phyloP scores from a whole-genome alignment of 306 rosid species.

The Cucurbita maxima region DNA sequence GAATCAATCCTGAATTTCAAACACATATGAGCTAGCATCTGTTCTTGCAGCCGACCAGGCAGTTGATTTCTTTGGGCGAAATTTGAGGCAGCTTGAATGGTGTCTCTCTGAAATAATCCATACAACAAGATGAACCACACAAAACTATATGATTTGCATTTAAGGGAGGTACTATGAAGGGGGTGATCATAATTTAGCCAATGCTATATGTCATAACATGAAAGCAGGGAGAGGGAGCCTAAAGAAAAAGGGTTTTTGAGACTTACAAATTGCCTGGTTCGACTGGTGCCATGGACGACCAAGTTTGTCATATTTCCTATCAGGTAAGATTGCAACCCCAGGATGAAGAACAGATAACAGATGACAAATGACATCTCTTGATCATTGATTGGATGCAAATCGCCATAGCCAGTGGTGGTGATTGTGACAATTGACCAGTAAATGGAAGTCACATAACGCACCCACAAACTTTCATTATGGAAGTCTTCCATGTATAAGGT shows the following conservation, averaged over 20 bases:
- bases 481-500: neutral
- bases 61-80: slow-evolving; percentile 53
- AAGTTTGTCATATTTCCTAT: slow-evolving; percentile 85
- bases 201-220: neutral
- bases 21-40: slow-evolving; percentile 67
- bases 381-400: slow-evolving; percentile 57
- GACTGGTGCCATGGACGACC: slow-evolving; percentile 58
- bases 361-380: slow-evolving; percentile 38
- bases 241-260: neutral
- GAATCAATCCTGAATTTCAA: slow-evolving; percentile 60
- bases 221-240: too few species aligned
- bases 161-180: neutral
- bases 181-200: neutral
- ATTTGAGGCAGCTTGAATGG: slow-evolving; percentile 43
- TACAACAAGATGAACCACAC: neutral
- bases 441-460: slow-evolving; percentile 32
- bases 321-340: slow-evolving; percentile 49
- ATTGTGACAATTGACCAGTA: slow-evolving; percentile 70
- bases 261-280: slow-evolving; percentile 69
- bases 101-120: slow-evolving; percentile 47
- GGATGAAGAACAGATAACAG: slow-evolving; percentile 34
- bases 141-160: neutral
- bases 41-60: slow-evolving; percentile 55
- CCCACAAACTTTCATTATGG: neutral
- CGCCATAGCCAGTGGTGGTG: slow-evolving; percentile 64